Percentiles rank a stretch among this genome's conserved stretches.
Conservation (phyloP, 148 eudicot species). For the Vaccinium corymbosum region DNA sequence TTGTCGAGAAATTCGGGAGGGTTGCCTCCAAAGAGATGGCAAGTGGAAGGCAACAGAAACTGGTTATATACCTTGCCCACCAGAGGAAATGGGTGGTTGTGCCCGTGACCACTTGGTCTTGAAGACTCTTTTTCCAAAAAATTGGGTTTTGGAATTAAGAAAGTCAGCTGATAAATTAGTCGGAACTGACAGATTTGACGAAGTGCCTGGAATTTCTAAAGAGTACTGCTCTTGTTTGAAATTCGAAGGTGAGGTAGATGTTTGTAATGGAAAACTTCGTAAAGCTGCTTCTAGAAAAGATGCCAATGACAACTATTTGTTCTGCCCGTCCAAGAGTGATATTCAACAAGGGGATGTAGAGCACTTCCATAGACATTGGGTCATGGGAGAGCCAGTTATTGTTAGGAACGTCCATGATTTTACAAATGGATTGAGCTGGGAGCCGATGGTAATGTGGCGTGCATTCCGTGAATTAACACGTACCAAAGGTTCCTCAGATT, state of each 20-base stretch:
- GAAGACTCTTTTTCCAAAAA: slow-evolving; percentile 30
- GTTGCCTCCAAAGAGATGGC: slow-evolving; percentile 14
- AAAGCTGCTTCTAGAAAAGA: slow-evolving; percentile 46
- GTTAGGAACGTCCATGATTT: slow-evolving; percentile 47
- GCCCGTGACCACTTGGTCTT: slow-evolving; percentile 31
- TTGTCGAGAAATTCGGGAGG: slow-evolving; percentile 32
- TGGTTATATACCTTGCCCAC: slow-evolving; percentile 43
- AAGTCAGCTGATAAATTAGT: slow-evolving; percentile 30
- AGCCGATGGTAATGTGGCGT: slow-evolving; percentile 73
- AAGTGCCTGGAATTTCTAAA: slow-evolving; percentile 15
- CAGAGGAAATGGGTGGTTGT: slow-evolving; percentile 22
- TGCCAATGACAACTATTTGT: slow-evolving; percentile 41
- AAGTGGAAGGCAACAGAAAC: slow-evolving; percentile 34
- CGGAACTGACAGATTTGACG: slow-evolving; percentile 12
- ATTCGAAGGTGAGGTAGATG: slow-evolving; percentile 15
- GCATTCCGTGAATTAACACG: slow-evolving; percentile 45
- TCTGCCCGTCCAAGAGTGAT: slow-evolving; percentile 38
- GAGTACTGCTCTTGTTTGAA: slow-evolving; percentile 30
- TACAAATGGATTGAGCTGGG: slow-evolving; percentile 61
- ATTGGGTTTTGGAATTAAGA: slow-evolving; percentile 30
- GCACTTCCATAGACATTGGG: slow-evolving; percentile 59
- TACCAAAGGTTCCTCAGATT: slow-evolving; percentile 24
- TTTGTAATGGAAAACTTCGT: slow-evolving; percentile 19
- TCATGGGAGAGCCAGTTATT: slow-evolving; percentile 48
- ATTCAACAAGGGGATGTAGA: slow-evolving; percentile 29